These are phyloP conservation scores for Starmera stellimalicola DNA, from an alignment of 1,139 yeast species.

Conservation along the genomic window DNA sequence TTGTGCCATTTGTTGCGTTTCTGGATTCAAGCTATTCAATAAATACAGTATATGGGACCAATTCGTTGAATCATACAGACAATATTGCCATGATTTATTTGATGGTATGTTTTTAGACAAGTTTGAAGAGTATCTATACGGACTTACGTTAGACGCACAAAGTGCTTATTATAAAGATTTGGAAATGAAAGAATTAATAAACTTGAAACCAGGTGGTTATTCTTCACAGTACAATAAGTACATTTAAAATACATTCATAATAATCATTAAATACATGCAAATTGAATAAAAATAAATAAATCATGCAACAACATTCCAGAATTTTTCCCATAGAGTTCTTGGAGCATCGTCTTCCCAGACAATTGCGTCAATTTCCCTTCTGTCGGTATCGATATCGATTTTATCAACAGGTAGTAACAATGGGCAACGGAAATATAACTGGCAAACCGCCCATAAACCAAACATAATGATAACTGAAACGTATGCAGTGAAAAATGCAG, in stretches of 20 bases:
- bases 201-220: background rate
- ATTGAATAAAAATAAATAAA: background rate
- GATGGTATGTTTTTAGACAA: conserved; percentile 13
- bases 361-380: conserved; percentile 45
- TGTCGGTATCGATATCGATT: conserved; percentile 54
- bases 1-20: conserved; percentile 13
- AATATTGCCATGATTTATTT: conserved; percentile 2
- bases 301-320: conserved; percentile 20
- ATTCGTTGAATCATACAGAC: conserved; percentile 13
- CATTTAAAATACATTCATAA: background rate
- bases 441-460: conserved; percentile 42
- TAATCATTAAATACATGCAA: background rate
- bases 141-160: background rate
- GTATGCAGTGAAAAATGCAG: conserved; percentile 57
- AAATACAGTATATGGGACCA: conserved; percentile 19
- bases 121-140: conserved; percentile 9
- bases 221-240: background rate
- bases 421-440: conserved; percentile 32
- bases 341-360: conserved; percentile 43
- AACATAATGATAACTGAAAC: conserved; percentile 51
- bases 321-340: conserved; percentile 40
- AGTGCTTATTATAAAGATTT: background rate
- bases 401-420: conserved; percentile 38
- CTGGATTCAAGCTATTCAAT: conserved; percentile 12
- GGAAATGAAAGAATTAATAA: background rate